Percentiles rank a stretch among this genome's conserved stretches.
Conservation (phyloP, 148 eudicot genomes). For the Rhododendron henanense region DNA sequence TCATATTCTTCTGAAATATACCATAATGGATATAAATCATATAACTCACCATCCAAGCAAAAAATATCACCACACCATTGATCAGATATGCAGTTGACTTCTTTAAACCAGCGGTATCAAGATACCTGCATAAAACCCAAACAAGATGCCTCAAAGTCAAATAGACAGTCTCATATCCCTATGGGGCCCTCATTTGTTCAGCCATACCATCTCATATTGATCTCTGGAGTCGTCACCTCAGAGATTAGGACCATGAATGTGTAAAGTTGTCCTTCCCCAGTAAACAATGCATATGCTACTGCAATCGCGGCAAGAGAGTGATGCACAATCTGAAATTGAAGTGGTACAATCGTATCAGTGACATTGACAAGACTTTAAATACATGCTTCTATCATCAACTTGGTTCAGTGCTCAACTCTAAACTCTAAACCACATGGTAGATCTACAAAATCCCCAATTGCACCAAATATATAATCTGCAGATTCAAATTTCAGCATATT, state of each 20-base stretch:
- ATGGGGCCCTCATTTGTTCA: not conserved
- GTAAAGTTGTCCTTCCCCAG: constrained; percentile 98
- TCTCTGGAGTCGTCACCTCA: constrained; percentile 93
- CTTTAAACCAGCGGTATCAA: constrained; percentile 89
- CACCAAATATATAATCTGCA: not conserved
- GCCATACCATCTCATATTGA: constrained; percentile 90
- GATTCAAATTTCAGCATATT: not conserved
- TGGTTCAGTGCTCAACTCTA: not conserved
- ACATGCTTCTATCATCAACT: no score
- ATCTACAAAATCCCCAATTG: not conserved
- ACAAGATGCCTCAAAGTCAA: constrained; percentile 5
- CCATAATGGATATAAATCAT: not conserved
- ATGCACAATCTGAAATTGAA: constrained; percentile 60
- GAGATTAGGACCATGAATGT: constrained; percentile 97
- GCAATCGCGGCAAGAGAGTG: constrained; percentile 90
- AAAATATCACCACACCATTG: constrained; percentile 84
- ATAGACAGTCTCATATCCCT: not conserved
- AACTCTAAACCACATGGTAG: not conserved
- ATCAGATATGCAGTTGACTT: constrained; percentile 80
- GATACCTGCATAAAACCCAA: constrained; percentile 54
- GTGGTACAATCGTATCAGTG: constrained; percentile 1
- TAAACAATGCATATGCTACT: constrained; percentile 86
- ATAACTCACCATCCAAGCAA: constrained; percentile 91
- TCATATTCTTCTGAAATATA: not conserved
- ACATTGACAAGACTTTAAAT: not conserved